phyloP scores from a whole-genome alignment of 2,329 filamentous ascomycete species.

The Lachnellula cervina region DNA sequence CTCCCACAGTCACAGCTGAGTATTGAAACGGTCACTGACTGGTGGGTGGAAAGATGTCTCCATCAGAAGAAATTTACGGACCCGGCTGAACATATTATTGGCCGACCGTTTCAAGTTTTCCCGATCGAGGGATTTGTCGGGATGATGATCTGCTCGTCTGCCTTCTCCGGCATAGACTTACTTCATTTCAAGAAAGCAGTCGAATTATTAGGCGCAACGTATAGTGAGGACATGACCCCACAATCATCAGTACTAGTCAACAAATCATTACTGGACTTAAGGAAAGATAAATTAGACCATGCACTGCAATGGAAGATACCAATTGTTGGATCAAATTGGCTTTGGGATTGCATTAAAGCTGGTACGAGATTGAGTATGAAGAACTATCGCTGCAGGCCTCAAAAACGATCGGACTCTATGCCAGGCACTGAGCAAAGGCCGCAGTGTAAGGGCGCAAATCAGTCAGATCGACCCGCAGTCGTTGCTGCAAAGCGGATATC shows the following conservation, averaged over 20 bases:
- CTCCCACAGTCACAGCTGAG: conserved; percentile 33
- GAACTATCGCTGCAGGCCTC: conserved; percentile 37
- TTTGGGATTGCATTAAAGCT: conserved; percentile 72
- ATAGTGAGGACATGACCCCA: conserved; percentile 70
- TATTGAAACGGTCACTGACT: conserved; percentile 67
- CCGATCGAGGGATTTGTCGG: conserved; percentile 64
- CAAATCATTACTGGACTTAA: conserved; percentile 44
- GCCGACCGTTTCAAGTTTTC: conserved; percentile 68
- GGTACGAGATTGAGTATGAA: conserved; percentile 46
- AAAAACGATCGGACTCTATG: conserved; percentile 23
- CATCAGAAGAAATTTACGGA: conserved; percentile 68
- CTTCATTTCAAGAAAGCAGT: conserved; percentile 78
- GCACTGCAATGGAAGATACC: conserved; percentile 72
- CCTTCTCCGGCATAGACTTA: conserved; percentile 78
- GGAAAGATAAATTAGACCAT: conserved; percentile 72
- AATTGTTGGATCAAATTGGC: conserved; percentile 76
- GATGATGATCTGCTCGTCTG: conserved; percentile 74
- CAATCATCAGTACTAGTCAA: conserved; percentile 71
- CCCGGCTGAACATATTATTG: conserved; percentile 66
- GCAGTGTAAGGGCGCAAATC: background rate
- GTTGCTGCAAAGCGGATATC: conserved; percentile 2
- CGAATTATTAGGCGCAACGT: conserved; percentile 70
- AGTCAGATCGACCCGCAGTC: conserved; percentile 8
- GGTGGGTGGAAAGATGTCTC: conserved; percentile 88
- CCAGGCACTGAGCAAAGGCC: conserved; percentile 10